Evolutionary conservation across 495 filamentous ascomycete species (phyloP).

Genomic region (Chlorociboria aeruginascens): DNA sequence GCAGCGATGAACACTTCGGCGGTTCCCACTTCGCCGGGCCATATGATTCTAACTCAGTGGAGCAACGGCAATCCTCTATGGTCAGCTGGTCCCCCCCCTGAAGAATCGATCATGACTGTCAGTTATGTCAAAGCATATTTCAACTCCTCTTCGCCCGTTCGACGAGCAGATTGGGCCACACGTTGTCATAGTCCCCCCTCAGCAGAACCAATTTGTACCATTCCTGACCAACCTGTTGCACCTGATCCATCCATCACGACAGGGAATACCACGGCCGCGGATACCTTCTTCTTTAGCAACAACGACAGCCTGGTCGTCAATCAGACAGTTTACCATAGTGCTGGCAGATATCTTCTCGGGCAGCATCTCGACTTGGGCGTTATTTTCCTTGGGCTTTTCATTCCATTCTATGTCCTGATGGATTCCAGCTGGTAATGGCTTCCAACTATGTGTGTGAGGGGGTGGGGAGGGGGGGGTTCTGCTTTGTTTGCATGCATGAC

Average conservation of each 20-base stretch:
- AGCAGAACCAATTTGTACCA: slow-evolving; percentile 37
- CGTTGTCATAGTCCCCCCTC: slow-evolving; percentile 36
- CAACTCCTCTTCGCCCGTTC: slow-evolving; percentile 43
- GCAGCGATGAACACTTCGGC: slow-evolving; percentile 39
- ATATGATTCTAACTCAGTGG: slow-evolving; percentile 64
- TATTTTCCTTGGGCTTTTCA: background rate
- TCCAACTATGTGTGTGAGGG: no score
- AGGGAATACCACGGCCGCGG: slow-evolving; percentile 19
- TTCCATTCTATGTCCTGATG: background rate
- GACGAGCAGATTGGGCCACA: slow-evolving; percentile 30
- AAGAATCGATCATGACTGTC: slow-evolving; percentile 47
- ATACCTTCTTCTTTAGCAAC: slow-evolving; percentile 48
- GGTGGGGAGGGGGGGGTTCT: no score
- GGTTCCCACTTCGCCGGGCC: slow-evolving; percentile 44
- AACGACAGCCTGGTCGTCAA: slow-evolving; percentile 42
- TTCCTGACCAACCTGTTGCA: slow-evolving; percentile 40
- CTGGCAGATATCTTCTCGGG: background rate
- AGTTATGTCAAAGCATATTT: slow-evolving; percentile 67
- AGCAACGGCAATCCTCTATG: slow-evolving; percentile 59
- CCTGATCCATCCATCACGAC: slow-evolving; percentile 21
- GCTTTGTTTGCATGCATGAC: background rate
- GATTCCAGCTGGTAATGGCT: background rate
- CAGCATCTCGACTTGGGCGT: background rate
- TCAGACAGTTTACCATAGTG: slow-evolving; percentile 35
- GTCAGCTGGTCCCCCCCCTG: slow-evolving; percentile 53